Conservation (phyloP, 2,329 filamentous ascomycete species). For the Trichoderma semiorbis region DNA sequence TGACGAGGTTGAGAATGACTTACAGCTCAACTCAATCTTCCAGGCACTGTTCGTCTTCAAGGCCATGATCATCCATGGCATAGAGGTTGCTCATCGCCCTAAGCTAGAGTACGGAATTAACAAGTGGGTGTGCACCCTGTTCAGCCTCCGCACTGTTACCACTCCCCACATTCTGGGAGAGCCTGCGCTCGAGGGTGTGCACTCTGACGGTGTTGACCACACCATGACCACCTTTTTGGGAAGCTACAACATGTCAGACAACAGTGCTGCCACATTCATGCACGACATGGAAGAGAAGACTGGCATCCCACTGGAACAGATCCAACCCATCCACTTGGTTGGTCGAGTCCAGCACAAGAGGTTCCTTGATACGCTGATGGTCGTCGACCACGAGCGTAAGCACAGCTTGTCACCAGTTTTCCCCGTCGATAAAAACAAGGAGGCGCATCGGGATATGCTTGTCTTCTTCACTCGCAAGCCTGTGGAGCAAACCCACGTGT, state of each 20-base stretch:
- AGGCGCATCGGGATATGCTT: constrained; percentile 30
- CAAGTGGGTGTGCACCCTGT: constrained; percentile 29
- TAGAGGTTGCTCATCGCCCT: constrained; percentile 23
- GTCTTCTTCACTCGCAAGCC: constrained; percentile 31
- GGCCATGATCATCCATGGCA: constrained; percentile 27
- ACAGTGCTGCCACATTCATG: constrained; percentile 31
- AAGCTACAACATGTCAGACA: constrained; percentile 27
- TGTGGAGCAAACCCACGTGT: constrained; percentile 24
- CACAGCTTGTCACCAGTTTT: constrained; percentile 28
- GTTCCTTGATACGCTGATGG: constrained; percentile 29
- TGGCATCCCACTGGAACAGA: constrained; percentile 24
- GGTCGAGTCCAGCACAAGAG: constrained; percentile 26
- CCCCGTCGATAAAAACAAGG: constrained; percentile 23
- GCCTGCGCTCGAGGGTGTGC: constrained; percentile 32
- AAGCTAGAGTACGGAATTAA: constrained; percentile 28
- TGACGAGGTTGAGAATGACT: constrained; percentile 28
- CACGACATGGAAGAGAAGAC: constrained; percentile 28
- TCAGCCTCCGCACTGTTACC: constrained; percentile 31
- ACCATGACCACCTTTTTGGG: constrained; percentile 33
- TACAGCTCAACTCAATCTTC: constrained; percentile 31
- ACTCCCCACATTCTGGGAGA: constrained; percentile 28
- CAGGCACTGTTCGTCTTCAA: constrained; percentile 33
- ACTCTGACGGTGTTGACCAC: constrained; percentile 32
- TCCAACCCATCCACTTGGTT: constrained; percentile 23
- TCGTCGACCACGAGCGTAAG: constrained; percentile 30